A percentile compares a stretch with the other conserved stretches of the same genome.
phyloP scores from a whole-genome alignment of 495 filamentous ascomycete species.

The Penicillium soppii region DNA sequence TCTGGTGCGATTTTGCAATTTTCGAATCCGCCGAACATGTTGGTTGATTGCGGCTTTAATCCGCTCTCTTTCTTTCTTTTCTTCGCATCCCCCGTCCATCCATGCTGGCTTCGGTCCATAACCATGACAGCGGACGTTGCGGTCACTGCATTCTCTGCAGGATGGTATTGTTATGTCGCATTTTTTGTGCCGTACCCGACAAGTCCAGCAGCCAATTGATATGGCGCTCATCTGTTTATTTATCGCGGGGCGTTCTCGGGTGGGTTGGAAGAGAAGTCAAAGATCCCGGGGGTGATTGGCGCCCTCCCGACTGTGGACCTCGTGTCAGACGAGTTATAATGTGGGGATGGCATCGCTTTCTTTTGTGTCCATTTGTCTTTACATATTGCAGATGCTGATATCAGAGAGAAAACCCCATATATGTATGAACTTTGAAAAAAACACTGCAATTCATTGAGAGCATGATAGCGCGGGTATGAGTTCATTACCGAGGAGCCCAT shows the following conservation, averaged over 20 bases:
- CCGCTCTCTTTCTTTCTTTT: not conserved
- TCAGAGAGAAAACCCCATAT: too few relatives aligned
- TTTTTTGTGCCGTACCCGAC: conserved; percentile 12
- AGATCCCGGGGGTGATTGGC: not conserved
- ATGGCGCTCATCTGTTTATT: not conserved
- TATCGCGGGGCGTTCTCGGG: not conserved
- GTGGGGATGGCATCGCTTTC: too few relatives aligned
- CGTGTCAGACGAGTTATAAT: not conserved
- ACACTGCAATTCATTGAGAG: too few relatives aligned
- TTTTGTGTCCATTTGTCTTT: too few relatives aligned
- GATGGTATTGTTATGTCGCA: conserved; percentile 6
- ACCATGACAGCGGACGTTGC: conserved; percentile 12
- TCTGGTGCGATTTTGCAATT: conserved; percentile 2
- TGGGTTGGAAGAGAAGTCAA: not conserved
- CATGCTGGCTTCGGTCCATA: conserved; percentile 17
- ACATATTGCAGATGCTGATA: too few relatives aligned
- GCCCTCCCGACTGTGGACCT: not conserved
- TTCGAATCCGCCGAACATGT: not conserved
- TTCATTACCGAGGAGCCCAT: too few relatives aligned
- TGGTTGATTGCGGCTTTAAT: conserved; percentile 7
- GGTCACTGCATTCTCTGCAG: conserved; percentile 12
- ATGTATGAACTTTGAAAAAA: too few relatives aligned
- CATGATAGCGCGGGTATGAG: too few relatives aligned
- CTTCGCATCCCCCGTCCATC: conserved; percentile 11
- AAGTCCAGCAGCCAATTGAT: conserved; percentile 14